These are phyloP conservation scores for Jacaranda copaia DNA, from an alignment of 257 asterid genomes.

Conservation along the genomic window DNA sequence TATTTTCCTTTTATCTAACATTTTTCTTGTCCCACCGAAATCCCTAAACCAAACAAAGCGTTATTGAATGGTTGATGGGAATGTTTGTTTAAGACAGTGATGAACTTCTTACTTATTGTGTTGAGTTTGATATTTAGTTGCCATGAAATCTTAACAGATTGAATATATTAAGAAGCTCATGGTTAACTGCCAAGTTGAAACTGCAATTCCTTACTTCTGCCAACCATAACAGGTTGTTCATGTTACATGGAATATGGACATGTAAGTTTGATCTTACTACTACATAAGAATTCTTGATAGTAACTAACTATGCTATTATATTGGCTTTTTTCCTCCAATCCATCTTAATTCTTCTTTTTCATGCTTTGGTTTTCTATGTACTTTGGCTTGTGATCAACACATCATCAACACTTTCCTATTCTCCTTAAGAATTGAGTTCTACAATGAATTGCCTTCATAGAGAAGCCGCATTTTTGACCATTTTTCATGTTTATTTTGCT, in stretches of 20 bases:
- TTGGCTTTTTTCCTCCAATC: neutral
- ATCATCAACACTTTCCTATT: neutral
- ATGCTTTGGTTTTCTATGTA: neutral
- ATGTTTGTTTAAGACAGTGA: neutral
- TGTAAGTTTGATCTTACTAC: neutral
- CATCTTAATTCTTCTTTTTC: neutral
- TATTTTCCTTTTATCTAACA: too few relatives aligned
- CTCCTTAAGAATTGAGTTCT: neutral
- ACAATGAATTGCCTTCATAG: neutral
- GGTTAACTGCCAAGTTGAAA: neutral
- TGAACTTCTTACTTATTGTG: neutral
- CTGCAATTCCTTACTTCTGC: neutral
- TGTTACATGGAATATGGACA: neutral
- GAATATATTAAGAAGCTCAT: neutral
- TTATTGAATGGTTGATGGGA: too few relatives aligned
- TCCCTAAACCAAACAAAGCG: too few relatives aligned
- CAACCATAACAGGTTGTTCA: neutral
- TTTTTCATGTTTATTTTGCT: neutral
- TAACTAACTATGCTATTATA: neutral
- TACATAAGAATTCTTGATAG: neutral
- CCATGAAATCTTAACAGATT: neutral
- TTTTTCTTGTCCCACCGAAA: too few relatives aligned
- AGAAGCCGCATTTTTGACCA: neutral
- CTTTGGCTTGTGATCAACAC: neutral
- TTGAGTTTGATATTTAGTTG: neutral